Evolutionary conservation across 345 rosid genomes (phyloP).

Genomic region (Mangifera indica): DNA sequence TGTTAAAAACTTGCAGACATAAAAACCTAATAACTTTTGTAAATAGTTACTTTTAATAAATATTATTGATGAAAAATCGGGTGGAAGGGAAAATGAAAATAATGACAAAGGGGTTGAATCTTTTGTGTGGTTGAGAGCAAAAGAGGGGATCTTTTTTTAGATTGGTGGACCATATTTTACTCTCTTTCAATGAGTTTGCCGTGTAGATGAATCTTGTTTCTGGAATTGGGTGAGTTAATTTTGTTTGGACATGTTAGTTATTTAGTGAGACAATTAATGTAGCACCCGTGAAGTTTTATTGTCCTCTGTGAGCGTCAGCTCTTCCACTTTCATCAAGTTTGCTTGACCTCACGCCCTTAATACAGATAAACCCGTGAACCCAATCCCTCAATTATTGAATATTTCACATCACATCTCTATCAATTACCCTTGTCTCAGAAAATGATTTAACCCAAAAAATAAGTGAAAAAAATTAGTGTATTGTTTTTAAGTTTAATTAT

Average conservation of each 20-base stretch:
- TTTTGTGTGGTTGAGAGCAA: background rate
- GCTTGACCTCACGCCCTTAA: background rate
- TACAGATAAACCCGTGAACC: constrained; percentile 6
- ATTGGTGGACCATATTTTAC: background rate
- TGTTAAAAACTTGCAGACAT: too few relatives aligned
- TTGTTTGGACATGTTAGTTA: background rate
- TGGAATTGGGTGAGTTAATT: background rate
- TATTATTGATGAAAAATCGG: too few relatives aligned
- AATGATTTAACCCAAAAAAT: too few relatives aligned
- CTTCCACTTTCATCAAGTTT: background rate
- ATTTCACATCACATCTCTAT: background rate
- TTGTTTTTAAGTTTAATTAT: too few relatives aligned
- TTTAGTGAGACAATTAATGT: background rate
- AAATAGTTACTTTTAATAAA: too few relatives aligned
- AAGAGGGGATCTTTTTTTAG: background rate
- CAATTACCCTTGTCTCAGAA: too few relatives aligned
- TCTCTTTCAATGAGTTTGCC: background rate
- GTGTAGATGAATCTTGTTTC: too few relatives aligned
- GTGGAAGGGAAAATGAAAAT: too few relatives aligned
- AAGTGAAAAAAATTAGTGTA: too few relatives aligned
- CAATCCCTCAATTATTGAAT: background rate
- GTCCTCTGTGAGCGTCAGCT: background rate
- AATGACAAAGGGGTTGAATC: background rate
- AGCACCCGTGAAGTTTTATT: constrained; percentile 11
- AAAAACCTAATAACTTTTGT: too few relatives aligned